Conservation (phyloP, 139 green algal genomes). For the Helicosporidium sp. region DNA sequence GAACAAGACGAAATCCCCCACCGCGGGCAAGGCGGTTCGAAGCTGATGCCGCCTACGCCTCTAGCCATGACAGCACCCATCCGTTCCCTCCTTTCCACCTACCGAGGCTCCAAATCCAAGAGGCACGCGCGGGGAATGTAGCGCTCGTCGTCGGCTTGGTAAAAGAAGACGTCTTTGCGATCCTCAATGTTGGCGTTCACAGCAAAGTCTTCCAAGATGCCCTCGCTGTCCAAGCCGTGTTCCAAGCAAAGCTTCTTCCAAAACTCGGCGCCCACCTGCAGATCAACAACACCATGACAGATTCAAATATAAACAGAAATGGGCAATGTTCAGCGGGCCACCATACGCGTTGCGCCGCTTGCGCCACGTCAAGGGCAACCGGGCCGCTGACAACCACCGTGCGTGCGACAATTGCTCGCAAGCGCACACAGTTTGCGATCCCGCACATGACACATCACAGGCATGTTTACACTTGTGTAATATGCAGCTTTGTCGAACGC, state of each 20-base stretch:
- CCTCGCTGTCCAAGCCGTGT: constrained; percentile 93
- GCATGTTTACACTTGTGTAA: too few species aligned
- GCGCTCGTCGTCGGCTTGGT: constrained; percentile 96
- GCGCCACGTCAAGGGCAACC: too few species aligned
- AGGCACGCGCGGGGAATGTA: constrained; percentile 90
- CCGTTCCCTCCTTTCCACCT: not conserved
- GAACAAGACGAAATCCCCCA: not conserved
- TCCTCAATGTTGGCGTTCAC: constrained; percentile 30
- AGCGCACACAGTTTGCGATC: too few species aligned
- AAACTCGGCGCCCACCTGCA: constrained; percentile 80
- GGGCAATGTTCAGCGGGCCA: not conserved
- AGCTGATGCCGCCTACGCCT: too few species aligned
- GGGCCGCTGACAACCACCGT: too few species aligned
- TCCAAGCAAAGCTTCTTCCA: constrained; percentile 86
- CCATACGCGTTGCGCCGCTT: not conserved
- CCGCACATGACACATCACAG: too few species aligned
- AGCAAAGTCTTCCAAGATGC: constrained; percentile 73
- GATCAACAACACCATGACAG: not conserved
- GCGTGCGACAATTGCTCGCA: too few species aligned
- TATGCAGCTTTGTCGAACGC: too few species aligned
- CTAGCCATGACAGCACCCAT: too few species aligned
- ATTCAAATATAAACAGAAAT: not conserved
- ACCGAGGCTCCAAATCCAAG: constrained; percentile 86
- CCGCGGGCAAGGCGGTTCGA: too few species aligned
- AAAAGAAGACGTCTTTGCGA: constrained; percentile 99